Conservation (phyloP, 257 asterid genomes). For the Plectranthus barbatus region DNA sequence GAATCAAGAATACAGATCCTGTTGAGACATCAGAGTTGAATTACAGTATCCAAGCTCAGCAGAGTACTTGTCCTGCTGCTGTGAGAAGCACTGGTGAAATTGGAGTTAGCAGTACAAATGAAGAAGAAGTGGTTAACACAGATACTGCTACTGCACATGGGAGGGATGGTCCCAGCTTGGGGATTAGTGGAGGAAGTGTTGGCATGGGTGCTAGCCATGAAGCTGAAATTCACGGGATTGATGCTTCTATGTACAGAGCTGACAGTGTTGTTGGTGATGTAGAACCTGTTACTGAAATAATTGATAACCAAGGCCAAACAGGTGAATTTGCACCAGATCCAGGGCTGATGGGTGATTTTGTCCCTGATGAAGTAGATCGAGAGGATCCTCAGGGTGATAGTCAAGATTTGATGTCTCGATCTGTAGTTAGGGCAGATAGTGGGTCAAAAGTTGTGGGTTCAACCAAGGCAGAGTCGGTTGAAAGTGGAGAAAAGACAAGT, state of each 20-base stretch:
- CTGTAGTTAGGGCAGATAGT: constrained; percentile 85
- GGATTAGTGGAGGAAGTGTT: constrained; percentile 95
- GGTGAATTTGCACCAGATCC: constrained; percentile 88
- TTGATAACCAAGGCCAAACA: constrained; percentile 85
- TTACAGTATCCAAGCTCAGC: constrained; percentile 93
- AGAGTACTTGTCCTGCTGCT: constrained; percentile 78
- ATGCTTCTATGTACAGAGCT: constrained; percentile 63
- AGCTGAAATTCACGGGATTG: constrained; percentile 95
- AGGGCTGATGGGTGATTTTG: constrained; percentile 93
- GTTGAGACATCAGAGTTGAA: constrained; percentile 83
- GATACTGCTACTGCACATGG: constrained; percentile 82
- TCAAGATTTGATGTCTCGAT: constrained; percentile 81
- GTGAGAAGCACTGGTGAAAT: constrained; percentile 74
- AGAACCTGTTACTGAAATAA: constrained; percentile 80
- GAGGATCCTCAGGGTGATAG: constrained; percentile 92
- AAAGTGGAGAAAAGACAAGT: constrained; percentile 91
- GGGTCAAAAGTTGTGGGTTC: constrained; percentile 91
- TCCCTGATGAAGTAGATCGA: constrained; percentile 85
- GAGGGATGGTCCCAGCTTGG: constrained; percentile 81
- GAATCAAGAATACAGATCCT: constrained; percentile 49
- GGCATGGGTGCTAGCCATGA: constrained; percentile 99
- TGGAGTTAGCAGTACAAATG: constrained; percentile 95
- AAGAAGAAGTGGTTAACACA: constrained; percentile 84
- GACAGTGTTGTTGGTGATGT: constrained; percentile 84
- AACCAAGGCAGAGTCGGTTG: constrained; percentile 87